Percentiles rank a stretch among this genome's conserved stretches.
These are phyloP conservation scores for Adansonia madagascariensis DNA, from an alignment of 441 rosid genomes.

Conservation along the genomic window DNA sequence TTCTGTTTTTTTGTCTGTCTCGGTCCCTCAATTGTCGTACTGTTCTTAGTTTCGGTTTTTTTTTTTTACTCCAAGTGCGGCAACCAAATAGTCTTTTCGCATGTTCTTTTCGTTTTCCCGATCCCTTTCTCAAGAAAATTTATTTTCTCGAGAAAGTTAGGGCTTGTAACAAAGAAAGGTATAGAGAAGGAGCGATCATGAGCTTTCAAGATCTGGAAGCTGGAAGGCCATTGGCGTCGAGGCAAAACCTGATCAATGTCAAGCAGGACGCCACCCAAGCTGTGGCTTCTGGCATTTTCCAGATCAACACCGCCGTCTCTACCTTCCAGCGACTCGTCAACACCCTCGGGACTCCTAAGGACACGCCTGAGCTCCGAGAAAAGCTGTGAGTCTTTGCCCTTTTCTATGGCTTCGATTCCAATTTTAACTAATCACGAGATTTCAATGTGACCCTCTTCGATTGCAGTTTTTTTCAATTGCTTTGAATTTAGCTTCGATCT, in stretches of 20 bases:
- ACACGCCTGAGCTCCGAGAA: slow-evolving; percentile 90
- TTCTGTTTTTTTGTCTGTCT: neutral
- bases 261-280: slow-evolving; percentile 83
- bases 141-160: slow-evolving; percentile 28
- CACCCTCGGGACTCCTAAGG: slow-evolving; percentile 94
- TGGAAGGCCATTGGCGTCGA: slow-evolving; percentile 51
- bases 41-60: slow-evolving; percentile 22
- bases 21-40: neutral
- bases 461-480: slow-evolving; percentile 10
- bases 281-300: slow-evolving; percentile 90
- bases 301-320: slow-evolving; percentile 90
- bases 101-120: neutral
- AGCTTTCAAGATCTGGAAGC: slow-evolving; percentile 94
- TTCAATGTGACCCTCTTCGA: neutral
- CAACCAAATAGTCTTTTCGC: neutral
- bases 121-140: slow-evolving; percentile 20
- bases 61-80: neutral
- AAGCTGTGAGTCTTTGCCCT: slow-evolving; percentile 67
- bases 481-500: neutral
- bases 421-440: neutral
- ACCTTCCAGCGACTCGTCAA: slow-evolving; percentile 88
- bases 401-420: neutral
- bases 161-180: neutral
- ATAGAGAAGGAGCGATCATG: slow-evolving; percentile 39
- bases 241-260: slow-evolving; percentile 56